Evolutionary conservation across 768 basidiomycete genomes (phyloP).

Genomic region (Trametes maxima): DNA sequence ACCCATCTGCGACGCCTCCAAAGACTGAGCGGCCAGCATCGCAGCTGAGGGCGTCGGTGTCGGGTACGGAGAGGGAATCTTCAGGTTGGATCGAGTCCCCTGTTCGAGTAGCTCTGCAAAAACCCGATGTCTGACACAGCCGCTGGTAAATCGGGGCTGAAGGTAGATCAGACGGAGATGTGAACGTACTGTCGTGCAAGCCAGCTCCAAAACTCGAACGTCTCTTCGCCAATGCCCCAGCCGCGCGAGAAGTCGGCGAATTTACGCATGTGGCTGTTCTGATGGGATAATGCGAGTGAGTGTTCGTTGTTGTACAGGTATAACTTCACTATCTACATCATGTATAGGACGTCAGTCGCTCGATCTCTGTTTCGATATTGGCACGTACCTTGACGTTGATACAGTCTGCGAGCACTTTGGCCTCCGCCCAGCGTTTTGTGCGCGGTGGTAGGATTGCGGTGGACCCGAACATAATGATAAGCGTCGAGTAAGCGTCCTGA

Average conservation of each 20-base stretch:
- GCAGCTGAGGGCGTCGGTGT: slow-evolving; percentile 33
- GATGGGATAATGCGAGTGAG: slow-evolving; percentile 75
- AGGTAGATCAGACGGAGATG: background rate
- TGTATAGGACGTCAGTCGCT: background rate
- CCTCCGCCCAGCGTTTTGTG: slow-evolving; percentile 98
- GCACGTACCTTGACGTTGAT: slow-evolving; percentile 80
- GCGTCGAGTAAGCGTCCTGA: slow-evolving; percentile 86
- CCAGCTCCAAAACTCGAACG: slow-evolving; percentile 99
- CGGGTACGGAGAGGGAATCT: slow-evolving; percentile 62
- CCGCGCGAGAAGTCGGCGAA: slow-evolving; percentile 86
- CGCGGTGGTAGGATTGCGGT: slow-evolving; percentile 85
- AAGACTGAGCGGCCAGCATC: slow-evolving; percentile 27
- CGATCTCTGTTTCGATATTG: background rate
- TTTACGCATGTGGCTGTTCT: slow-evolving; percentile 81
- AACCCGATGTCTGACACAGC: slow-evolving; percentile 67
- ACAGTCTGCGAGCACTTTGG: slow-evolving; percentile 91
- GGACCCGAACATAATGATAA: slow-evolving; percentile 88
- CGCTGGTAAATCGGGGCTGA: background rate
- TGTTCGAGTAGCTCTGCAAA: slow-evolving; percentile 91
- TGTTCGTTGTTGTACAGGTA: slow-evolving; percentile 92
- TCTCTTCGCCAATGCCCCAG: slow-evolving; percentile 97
- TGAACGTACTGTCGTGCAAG: slow-evolving; percentile 80
- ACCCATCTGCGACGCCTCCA: slow-evolving; percentile 44
- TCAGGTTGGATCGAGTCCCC: slow-evolving; percentile 64
- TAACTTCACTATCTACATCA: slow-evolving; percentile 75